Base-by-base conservation (phyloP, 306 rosid genomes). In the Boehmeria nivea region DNA sequence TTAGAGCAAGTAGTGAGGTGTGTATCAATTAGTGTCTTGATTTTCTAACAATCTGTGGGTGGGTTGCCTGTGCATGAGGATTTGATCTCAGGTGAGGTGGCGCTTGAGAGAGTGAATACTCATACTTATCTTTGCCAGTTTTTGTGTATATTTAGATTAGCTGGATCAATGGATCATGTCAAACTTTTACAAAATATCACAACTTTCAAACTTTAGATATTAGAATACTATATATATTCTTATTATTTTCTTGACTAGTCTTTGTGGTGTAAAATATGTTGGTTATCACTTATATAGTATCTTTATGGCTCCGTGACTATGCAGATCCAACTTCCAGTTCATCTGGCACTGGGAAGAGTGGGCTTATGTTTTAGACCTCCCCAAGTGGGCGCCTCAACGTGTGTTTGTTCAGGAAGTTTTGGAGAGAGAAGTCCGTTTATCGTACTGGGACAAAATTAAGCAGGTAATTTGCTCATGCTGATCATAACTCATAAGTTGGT, bases 271-370 rank as follows among this genome's bases (percentile, higher is more conserved):
- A 25, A 46, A 39, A 46, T 38, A 3, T 43, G 49, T n/a, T 59
- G 15, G 50, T 13, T 52, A 20, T n/a, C 1, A 19, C 25, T 25
- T 52, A 5, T 58, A 40, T 55, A 43, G 15, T 42, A 20, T 33
- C 38, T 4, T 33, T 33, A 67, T 60, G 62, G 49, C 61, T 58
- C 38, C 67, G 46, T 51, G 38, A 66, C 45, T 50, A 22, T 72
- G 70, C 87, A 93, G 99, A 65, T 85, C 99, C 64, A 93, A 93
- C 69, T 93, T 93, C 50, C 96, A 93, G 79, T 93, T 93, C 81
- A 93, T 93, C 65, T 93, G 99, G 99, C 99, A 94, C 24, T 93
- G 99, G 99, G 95, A 87, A 71, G 99, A 93, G 78, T 93, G 99
- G 99, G 87, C 95, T 47, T 66, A 71, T 66, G 99, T 87, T 63